These are phyloP conservation scores for Nicotiana tabacum DNA, from an alignment of 257 asterid species.

Conservation along the genomic window DNA sequence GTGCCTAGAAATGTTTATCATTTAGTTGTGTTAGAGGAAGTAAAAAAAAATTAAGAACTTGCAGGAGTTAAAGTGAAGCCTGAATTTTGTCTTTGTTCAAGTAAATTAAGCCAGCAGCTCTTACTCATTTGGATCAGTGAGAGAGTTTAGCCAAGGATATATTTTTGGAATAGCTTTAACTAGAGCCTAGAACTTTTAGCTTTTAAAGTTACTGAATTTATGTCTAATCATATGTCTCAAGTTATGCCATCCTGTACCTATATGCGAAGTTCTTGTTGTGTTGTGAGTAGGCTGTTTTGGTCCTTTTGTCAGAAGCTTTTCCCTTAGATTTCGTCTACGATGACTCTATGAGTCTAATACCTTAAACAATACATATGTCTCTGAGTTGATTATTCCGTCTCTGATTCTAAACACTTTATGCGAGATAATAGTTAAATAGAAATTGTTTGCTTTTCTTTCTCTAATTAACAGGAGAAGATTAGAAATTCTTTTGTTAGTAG, in stretches of 20 bases:
- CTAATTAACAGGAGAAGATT: not conserved
- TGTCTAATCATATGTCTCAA: not conserved
- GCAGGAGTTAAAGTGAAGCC: not conserved
- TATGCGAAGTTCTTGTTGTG: not conserved
- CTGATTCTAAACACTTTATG: not conserved
- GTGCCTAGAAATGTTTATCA: not conserved
- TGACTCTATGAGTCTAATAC: not conserved
- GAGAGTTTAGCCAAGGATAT: too few species aligned
- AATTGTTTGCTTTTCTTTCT: not conserved
- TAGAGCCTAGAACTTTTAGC: not conserved
- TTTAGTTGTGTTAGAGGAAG: not conserved
- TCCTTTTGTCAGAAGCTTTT: not conserved
- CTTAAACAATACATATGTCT: not conserved
- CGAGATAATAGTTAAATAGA: not conserved
- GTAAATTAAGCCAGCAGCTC: not conserved
- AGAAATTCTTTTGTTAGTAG: too few species aligned
- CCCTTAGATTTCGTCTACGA: not conserved
- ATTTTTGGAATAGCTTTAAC: not conserved
- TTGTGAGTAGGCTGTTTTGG: not conserved
- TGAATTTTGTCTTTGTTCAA: not conserved
- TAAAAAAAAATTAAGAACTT: not conserved
- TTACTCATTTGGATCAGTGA: too few species aligned
- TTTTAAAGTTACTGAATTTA: not conserved
- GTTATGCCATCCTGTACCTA: not conserved
- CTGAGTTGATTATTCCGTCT: not conserved